phyloP scores from a whole-genome alignment of 768 basidiomycete species.

The Trametes elegans region DNA sequence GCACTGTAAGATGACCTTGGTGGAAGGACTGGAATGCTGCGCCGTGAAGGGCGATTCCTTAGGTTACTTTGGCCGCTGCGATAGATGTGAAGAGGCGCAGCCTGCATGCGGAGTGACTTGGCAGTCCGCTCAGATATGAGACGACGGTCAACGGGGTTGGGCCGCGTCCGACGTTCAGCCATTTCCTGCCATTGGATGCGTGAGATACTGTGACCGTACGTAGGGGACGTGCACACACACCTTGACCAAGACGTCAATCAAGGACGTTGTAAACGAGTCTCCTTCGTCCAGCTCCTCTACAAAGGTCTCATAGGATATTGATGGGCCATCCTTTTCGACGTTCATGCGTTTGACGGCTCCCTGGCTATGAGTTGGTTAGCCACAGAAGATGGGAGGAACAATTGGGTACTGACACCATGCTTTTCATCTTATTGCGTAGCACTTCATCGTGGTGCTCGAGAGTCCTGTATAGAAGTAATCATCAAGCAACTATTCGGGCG shows the following conservation, averaged over 20 bases:
- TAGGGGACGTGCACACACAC: slow-evolving; percentile 38
- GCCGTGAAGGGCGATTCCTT: neutral
- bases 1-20: slow-evolving; percentile 10
- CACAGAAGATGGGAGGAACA: neutral
- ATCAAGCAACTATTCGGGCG: slow-evolving; percentile 15
- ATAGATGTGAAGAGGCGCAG: slow-evolving; percentile 52
- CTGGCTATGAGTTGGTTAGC: slow-evolving; percentile 41
- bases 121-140: slow-evolving; percentile 69
- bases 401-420: slow-evolving; percentile 59
- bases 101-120: slow-evolving; percentile 56
- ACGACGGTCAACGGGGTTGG: slow-evolving; percentile 49
- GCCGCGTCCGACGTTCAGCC: slow-evolving; percentile 65
- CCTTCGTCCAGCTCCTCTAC: slow-evolving; percentile 76
- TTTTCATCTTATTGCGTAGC: slow-evolving; percentile 71
- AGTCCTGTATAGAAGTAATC: slow-evolving; percentile 47
- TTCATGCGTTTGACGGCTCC: slow-evolving; percentile 70
- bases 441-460: slow-evolving; percentile 71
- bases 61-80: slow-evolving; percentile 31
- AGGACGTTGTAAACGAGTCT: slow-evolving; percentile 74
- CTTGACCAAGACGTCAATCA: slow-evolving; percentile 77
- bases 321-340: slow-evolving; percentile 54
- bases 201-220: neutral
- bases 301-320: slow-evolving; percentile 72
- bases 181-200: slow-evolving; percentile 53
- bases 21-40: slow-evolving; percentile 6